Percentiles rank a stretch among this genome's conserved stretches.
Conservation (phyloP, 2,329 filamentous ascomycete genomes). For the Alternaria hordeiaustralica region DNA sequence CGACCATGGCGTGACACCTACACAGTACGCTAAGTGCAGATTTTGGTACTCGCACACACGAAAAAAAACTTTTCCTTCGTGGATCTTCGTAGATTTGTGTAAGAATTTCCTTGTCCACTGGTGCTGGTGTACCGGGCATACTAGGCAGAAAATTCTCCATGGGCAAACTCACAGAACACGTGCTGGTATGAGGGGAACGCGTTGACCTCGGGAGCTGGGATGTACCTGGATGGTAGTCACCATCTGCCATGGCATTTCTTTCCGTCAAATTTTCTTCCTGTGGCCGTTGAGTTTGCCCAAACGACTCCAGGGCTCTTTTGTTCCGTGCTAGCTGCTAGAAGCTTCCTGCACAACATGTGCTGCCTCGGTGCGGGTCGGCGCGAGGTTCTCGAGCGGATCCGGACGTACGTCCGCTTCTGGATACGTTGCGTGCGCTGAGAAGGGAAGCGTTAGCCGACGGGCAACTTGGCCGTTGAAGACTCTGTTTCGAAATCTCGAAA, state of each 20-base stretch:
- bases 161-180: not conserved
- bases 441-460: not conserved
- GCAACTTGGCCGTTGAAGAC: not conserved
- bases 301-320: not conserved
- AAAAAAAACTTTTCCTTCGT: not conserved
- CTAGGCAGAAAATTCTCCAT: constrained; percentile 4
- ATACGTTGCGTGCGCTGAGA: not conserved
- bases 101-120: not conserved
- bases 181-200: not conserved
- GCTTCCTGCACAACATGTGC: constrained; percentile 5
- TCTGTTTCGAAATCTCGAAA: not conserved
- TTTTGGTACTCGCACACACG: not conserved
- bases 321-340: constrained; percentile 4
- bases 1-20: not conserved
- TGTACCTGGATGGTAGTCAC: not conserved
- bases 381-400: not conserved
- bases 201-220: not conserved
- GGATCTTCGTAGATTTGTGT: not conserved
- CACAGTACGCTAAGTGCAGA: not conserved
- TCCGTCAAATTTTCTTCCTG: not conserved
- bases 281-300: not conserved
- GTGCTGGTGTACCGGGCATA: not conserved
- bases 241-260: not conserved
- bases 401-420: not conserved
- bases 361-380: constrained; percentile 2